Evolutionary conservation across 768 basidiomycete species (phyloP).

Genomic region (Mycena chlorophos): DNA sequence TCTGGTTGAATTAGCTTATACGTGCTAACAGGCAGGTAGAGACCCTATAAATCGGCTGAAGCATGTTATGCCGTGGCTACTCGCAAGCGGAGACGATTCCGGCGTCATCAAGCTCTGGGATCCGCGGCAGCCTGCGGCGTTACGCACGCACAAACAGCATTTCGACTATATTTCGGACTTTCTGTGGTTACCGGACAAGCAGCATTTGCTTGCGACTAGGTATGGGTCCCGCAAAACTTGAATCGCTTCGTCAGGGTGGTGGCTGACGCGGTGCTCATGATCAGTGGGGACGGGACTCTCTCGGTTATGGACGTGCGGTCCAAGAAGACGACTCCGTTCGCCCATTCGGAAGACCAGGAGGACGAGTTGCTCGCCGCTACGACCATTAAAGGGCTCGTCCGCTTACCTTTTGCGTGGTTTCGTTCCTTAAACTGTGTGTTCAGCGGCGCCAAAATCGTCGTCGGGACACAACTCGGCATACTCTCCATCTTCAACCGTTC

Average conservation of each 20-base stretch:
- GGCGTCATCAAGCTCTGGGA: slow-evolving; percentile 98
- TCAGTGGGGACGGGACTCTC: slow-evolving; percentile 92
- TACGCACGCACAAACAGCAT: slow-evolving; percentile 78
- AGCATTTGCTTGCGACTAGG: slow-evolving; percentile 87
- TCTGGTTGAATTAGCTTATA: slow-evolving; percentile 6
- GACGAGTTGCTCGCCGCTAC: slow-evolving; percentile 89
- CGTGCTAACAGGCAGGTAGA: slow-evolving; percentile 29
- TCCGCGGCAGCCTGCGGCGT: slow-evolving; percentile 62
- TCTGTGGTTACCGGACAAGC: slow-evolving; percentile 80
- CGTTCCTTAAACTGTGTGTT: slow-evolving; percentile 10
- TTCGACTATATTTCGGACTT: slow-evolving; percentile 96
- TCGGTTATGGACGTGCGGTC: slow-evolving; percentile 91
- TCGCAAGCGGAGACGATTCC: slow-evolving; percentile 91
- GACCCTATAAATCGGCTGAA: slow-evolving; percentile 83
- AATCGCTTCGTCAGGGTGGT: slow-evolving; percentile 1
- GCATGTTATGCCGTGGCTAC: slow-evolving; percentile 63
- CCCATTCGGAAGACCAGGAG: slow-evolving; percentile 93
- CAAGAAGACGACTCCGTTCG: slow-evolving; percentile 72
- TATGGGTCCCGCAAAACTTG: slow-evolving; percentile 40
- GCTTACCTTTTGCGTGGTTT: slow-evolving; percentile 19
- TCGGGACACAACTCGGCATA: slow-evolving; percentile 88
- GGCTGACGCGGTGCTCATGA: not conserved
- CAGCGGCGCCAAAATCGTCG: slow-evolving; percentile 78
- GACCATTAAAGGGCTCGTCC: slow-evolving; percentile 73
- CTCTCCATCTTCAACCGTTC: slow-evolving; percentile 86